Evolutionary conservation across 2,329 filamentous ascomycete genomes (phyloP).

Genomic region (Atkinsonella texensis): DNA sequence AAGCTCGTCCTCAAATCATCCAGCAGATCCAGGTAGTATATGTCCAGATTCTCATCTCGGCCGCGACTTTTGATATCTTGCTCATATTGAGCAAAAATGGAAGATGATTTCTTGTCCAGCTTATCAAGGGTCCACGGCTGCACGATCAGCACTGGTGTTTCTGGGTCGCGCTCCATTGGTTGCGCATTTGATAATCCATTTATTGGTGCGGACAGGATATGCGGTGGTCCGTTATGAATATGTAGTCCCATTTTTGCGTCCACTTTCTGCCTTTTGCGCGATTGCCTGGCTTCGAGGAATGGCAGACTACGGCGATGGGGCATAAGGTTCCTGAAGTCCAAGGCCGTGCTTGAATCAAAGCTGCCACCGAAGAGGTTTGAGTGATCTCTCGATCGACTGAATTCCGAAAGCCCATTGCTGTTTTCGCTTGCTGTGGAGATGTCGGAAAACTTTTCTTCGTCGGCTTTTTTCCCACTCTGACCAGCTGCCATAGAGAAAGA

Average conservation of each 20-base stretch:
- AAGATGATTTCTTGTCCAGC: constrained; percentile 14
- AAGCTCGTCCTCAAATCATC: constrained; percentile 15
- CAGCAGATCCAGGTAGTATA: constrained; percentile 21
- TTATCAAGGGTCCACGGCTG: constrained; percentile 13
- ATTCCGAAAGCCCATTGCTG: neutral
- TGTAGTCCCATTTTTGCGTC: neutral
- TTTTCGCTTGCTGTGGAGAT: neutral
- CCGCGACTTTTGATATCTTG: constrained; percentile 15
- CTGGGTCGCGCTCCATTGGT: neutral
- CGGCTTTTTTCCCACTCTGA: neutral
- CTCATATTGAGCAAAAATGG: constrained; percentile 21
- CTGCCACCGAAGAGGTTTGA: neutral
- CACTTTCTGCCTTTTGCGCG: neutral
- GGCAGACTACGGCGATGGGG: constrained; percentile 20
- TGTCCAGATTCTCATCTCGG: constrained; percentile 13
- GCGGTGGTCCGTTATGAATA: neutral
- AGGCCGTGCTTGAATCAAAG: neutral
- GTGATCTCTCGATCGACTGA: neutral
- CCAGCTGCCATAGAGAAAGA: constrained; percentile 3
- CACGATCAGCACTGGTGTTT: constrained; percentile 13
- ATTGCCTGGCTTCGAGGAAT: constrained; percentile 8
- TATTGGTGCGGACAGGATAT: neutral
- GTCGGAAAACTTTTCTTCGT: neutral
- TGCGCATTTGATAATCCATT: neutral
- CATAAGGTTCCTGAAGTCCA: constrained; percentile 17